Conservation (phyloP, 192 early-diverging fungal species). For the Kappamyces sp. region DNA sequence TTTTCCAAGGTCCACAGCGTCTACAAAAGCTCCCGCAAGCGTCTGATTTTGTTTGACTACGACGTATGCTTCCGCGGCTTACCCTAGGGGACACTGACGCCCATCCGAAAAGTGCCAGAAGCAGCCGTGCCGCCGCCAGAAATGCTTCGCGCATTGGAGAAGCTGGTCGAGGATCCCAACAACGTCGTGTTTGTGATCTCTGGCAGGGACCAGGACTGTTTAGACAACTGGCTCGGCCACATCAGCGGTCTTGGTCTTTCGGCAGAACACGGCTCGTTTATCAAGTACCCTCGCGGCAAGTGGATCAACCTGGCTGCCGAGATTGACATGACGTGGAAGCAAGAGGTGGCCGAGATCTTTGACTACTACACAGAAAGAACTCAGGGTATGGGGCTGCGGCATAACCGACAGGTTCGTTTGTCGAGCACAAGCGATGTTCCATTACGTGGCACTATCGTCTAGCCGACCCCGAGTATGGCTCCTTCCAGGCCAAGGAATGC, state of each 20-base stretch:
- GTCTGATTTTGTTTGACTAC: slow-evolving; percentile 92
- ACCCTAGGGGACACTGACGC: slow-evolving; percentile 82
- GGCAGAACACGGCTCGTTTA: slow-evolving; percentile 94
- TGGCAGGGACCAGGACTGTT: slow-evolving; percentile 76
- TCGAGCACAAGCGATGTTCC: slow-evolving; percentile 88
- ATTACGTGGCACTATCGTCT: slow-evolving; percentile 97
- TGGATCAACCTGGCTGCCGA: slow-evolving; percentile 54
- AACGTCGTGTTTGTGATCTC: slow-evolving; percentile 90
- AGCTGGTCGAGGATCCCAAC: slow-evolving; percentile 65
- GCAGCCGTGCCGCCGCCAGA: slow-evolving; percentile 73
- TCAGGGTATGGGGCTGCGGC: slow-evolving; percentile 72
- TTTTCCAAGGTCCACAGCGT: slow-evolving; percentile 20
- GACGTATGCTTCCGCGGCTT: slow-evolving; percentile 49
- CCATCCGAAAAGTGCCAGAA: slow-evolving; percentile 77
- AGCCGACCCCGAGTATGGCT: slow-evolving; percentile 89
- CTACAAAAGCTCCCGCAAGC: slow-evolving; percentile 58
- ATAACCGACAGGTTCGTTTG: slow-evolving; percentile 63
- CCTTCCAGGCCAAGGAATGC: slow-evolving; percentile 96
- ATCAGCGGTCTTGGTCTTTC: slow-evolving; percentile 67
- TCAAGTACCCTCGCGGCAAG: slow-evolving; percentile 73
- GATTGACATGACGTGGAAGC: slow-evolving; percentile 86
- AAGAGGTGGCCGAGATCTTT: slow-evolving; percentile 89
- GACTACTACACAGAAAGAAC: slow-evolving; percentile 94
- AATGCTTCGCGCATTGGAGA: slow-evolving; percentile 70
- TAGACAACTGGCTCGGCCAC: slow-evolving; percentile 79